Evolutionary conservation across 78 protist genomes (phyloP).

Genomic region (Planoprotostelium fungivorum): DNA sequence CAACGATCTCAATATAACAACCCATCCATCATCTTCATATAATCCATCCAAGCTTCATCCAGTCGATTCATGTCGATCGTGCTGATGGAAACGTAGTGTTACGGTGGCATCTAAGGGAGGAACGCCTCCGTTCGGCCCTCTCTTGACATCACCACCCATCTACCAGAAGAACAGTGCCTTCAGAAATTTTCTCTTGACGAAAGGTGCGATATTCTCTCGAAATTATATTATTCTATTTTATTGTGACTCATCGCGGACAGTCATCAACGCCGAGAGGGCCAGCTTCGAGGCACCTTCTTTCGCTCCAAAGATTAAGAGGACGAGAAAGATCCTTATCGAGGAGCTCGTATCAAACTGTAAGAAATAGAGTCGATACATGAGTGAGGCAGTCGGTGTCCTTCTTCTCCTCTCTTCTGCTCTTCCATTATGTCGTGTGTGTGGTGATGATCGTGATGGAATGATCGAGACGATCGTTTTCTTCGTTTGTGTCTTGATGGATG

Average conservation of each 20-base stretch:
- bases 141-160: neutral
- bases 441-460: no score
- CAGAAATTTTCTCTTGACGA: neutral
- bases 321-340: conserved; percentile 32
- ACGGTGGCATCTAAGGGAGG: neutral
- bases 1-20: no score
- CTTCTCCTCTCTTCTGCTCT: no score
- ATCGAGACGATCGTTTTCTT: no score
- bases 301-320: conserved; percentile 46
- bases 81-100: no score
- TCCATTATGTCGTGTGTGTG: no score
- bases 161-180: neutral
- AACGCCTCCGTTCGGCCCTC: neutral
- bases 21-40: no score
- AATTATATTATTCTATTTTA: no score
- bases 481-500: no score
- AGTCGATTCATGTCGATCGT: no score
- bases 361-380: neutral
- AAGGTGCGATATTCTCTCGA: neutral
- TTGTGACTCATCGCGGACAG: conserved; percentile 5
- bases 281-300: conserved; percentile 43
- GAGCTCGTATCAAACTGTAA: neutral
- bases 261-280: conserved; percentile 57
- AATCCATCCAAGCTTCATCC: no score
- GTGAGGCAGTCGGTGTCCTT: no score